phyloP scores from a whole-genome alignment of 140 eudicot species.

The Stevia rebaudiana region DNA sequence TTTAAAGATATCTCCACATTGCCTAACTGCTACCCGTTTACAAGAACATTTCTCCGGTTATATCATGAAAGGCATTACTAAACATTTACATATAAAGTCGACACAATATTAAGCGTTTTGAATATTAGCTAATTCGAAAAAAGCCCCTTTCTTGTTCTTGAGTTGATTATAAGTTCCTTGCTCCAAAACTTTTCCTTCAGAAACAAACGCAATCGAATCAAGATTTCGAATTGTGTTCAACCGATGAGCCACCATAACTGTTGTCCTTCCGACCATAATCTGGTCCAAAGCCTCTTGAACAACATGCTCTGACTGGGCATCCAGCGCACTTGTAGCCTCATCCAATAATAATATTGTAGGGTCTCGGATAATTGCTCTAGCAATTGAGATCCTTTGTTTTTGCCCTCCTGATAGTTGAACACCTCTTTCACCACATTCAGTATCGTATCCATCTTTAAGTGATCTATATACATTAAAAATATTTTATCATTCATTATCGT shows the following conservation, averaged over 20 bases:
- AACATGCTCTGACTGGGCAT: conserved; percentile 76
- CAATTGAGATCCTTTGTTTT: conserved; percentile 79
- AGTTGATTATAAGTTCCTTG: conserved; percentile 68
- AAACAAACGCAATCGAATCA: conserved; percentile 65
- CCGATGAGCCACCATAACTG: conserved; percentile 83
- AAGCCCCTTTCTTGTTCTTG: conserved; percentile 74
- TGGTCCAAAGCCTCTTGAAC: conserved; percentile 90
- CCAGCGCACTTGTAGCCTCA: conserved; percentile 93
- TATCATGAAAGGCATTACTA: background rate
- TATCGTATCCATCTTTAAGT: conserved; percentile 72
- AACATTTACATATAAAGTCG: conserved; percentile 5
- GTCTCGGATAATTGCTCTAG: conserved; percentile 71
- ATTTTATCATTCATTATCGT: background rate
- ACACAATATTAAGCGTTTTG: conserved; percentile 33
- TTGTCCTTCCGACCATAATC: conserved; percentile 86
- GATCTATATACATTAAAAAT: conserved; percentile 30
- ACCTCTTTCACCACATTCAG: conserved; percentile 92
- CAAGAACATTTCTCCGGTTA: background rate
- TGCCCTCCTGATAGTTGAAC: conserved; percentile 91
- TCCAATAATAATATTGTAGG: conserved; percentile 61
- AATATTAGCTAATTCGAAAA: conserved; percentile 71
- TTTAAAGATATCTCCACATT: too few relatives aligned
- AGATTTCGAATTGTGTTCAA: conserved; percentile 77
- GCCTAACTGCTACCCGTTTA: background rate
- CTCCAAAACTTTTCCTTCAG: conserved; percentile 82